Percentiles rank a stretch among this genome's conserved stretches.
phyloP scores from a whole-genome alignment of 805 yeast genomes.

The Yarrowia osloensis region DNA sequence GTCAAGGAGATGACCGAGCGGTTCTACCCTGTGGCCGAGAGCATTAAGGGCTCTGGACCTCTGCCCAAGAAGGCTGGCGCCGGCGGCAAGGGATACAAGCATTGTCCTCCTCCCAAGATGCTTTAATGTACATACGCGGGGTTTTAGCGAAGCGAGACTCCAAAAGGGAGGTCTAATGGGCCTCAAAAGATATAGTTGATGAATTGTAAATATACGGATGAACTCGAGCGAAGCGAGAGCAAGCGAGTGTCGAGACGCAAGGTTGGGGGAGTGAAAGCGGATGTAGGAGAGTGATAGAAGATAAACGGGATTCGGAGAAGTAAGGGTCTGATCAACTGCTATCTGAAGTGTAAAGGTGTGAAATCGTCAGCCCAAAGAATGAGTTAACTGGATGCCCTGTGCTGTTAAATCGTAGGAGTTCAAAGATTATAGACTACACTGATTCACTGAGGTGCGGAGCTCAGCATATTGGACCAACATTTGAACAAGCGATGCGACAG shows the following conservation, averaged over 20 bases:
- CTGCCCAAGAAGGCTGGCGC: background rate
- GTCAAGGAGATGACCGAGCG: conserved; percentile 59
- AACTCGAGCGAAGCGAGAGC: no score
- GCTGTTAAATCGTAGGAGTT: no score
- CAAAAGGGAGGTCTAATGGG: background rate
- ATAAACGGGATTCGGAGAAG: no score
- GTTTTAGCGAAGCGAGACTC: background rate
- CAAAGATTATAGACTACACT: no score
- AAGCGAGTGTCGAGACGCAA: background rate
- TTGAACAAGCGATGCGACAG: no score
- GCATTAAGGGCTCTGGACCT: conserved; percentile 17
- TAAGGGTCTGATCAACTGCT: no score
- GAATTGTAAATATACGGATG: background rate
- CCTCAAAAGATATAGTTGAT: background rate
- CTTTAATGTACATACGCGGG: conserved; percentile 25
- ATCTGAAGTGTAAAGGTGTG: no score
- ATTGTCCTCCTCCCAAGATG: conserved; percentile 20
- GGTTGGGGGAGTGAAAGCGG: background rate
- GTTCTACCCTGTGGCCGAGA: conserved; percentile 44
- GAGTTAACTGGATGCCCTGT: no score
- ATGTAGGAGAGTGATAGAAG: no score
- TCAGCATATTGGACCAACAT: no score
- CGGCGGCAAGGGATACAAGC: conserved; percentile 7
- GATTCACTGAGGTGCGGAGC: no score
- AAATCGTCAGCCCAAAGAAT: no score